Base-by-base conservation (phyloP, 257 asterid species). In the Salvia miltiorrhiza region DNA sequence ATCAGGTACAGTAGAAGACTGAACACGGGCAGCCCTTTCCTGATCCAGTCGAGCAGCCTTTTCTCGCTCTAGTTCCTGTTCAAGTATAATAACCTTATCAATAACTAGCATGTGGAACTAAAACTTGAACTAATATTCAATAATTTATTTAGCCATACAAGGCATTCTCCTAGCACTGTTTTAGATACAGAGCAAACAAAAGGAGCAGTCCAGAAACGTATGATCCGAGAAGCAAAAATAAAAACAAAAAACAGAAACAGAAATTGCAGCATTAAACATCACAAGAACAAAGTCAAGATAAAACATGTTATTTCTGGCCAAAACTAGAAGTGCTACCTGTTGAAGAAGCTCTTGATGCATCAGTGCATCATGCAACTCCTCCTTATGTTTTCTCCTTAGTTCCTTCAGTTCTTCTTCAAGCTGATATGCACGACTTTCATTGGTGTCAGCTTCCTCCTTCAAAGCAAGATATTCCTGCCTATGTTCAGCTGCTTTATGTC, bases 381-480 rank as follows among this genome's bases (percentile, higher is more conserved):
- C 90, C 82, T 83, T 92, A 85, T 94, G 96, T 76, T 92, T 91
- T 82, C 80, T 85, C 80, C 87, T 82, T 61, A 92, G 89, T 64
- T 94, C 95, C 79, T 79, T 78, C 62, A 94, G 77, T 85, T 89
- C 98, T 50, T 77, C 91, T 76, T 85, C 94, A 16, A 94, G 90
- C 83, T 67, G 98, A 59, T 73, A 74, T 47, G 74, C 97, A 63
- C 85, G 97, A 47, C 95, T 88, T 81, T 92, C 95, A 45, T 86
- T 86, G 53, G 98, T 90, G 65, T 92, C 97, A 65, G 98, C 88
- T 80, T 92, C 97, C 80, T 92, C 98, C 88, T 90, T 92, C 73
- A 88, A 58, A 83, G 98, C 95, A 71, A 92, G 94, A 79, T 82
- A 92, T 68, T 92, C 98, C 79, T 90, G 98, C 85, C 96, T 85